A percentile compares a stretch with the other conserved stretches of the same genome.
These are phyloP conservation scores for Suillus occidentalis DNA, from an alignment of 768 basidiomycete species.

Conservation along the genomic window DNA sequence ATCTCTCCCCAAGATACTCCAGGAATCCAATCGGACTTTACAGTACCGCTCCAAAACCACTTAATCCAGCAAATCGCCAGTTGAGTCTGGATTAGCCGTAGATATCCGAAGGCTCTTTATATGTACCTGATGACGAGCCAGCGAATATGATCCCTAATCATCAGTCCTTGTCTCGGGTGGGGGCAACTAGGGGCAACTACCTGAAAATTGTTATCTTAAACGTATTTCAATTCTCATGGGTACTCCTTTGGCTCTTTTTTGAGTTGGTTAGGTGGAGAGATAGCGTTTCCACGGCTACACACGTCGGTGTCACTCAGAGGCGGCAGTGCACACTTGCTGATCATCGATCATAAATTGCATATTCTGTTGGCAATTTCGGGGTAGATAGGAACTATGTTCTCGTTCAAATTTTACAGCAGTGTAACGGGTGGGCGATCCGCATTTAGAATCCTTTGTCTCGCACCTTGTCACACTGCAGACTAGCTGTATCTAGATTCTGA, in stretches of 20 bases:
- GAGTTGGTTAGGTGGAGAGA: neutral
- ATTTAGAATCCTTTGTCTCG: too few species aligned
- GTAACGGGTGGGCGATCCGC: too few species aligned
- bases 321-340: neutral
- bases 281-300: neutral
- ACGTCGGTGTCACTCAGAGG: neutral
- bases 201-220: neutral
- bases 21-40: conserved; percentile 49
- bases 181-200: neutral
- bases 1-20: conserved; percentile 40
- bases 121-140: conserved; percentile 10
- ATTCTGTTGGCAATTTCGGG: neutral
- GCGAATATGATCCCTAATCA: neutral
- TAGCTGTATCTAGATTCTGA: too few species aligned
- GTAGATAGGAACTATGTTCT: neutral
- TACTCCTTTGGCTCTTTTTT: neutral
- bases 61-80: conserved; percentile 35
- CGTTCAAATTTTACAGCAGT: too few species aligned
- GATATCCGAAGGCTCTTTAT: conserved; percentile 38
- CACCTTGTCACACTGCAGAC: too few species aligned
- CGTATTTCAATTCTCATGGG: neutral
- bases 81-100: conserved; percentile 47
- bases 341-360: neutral
- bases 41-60: conserved; percentile 16
- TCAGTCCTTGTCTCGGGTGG: neutral